Evolutionary conservation across 1,139 yeast genomes (phyloP).

Genomic region (Candida sanyaensis): DNA sequence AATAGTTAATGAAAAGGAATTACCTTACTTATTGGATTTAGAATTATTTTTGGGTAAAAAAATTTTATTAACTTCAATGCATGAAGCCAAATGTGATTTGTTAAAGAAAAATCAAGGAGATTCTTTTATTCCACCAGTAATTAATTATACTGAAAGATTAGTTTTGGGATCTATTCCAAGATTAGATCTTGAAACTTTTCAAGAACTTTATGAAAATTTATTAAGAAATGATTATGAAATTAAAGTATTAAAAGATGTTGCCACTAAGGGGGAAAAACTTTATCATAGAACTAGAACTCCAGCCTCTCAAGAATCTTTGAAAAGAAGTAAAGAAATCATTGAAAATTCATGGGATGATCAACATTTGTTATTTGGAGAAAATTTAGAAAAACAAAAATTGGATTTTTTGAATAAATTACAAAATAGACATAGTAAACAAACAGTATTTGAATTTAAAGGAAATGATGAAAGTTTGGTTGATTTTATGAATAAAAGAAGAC

Average conservation of each 20-base stretch:
- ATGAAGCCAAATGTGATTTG: slow-evolving; percentile 58
- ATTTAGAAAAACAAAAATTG: slow-evolving; percentile 72
- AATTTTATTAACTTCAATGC: slow-evolving; percentile 68
- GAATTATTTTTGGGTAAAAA: slow-evolving; percentile 90
- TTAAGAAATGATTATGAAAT: slow-evolving; percentile 72
- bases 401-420: slow-evolving; percentile 69
- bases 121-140: slow-evolving; percentile 49
- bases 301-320: slow-evolving; percentile 83
- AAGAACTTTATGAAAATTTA: slow-evolving; percentile 70
- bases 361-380: slow-evolving; percentile 74
- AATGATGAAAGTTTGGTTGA: slow-evolving; percentile 73
- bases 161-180: slow-evolving; percentile 87
- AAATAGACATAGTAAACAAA: slow-evolving; percentile 73
- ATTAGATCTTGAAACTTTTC: slow-evolving; percentile 63
- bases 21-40: slow-evolving; percentile 87
- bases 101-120: slow-evolving; percentile 47
- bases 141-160: slow-evolving; percentile 74
- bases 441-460: slow-evolving; percentile 86
- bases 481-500: slow-evolving; percentile 83
- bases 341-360: slow-evolving; percentile 87
- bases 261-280: slow-evolving; percentile 83
- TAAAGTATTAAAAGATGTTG: slow-evolving; percentile 63
- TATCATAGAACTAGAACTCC: slow-evolving; percentile 83
- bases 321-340: slow-evolving; percentile 79
- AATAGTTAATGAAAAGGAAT: slow-evolving; percentile 78